These are phyloP conservation scores for Combretum micranthum DNA, from an alignment of 345 rosid genomes.

Conservation along the genomic window DNA sequence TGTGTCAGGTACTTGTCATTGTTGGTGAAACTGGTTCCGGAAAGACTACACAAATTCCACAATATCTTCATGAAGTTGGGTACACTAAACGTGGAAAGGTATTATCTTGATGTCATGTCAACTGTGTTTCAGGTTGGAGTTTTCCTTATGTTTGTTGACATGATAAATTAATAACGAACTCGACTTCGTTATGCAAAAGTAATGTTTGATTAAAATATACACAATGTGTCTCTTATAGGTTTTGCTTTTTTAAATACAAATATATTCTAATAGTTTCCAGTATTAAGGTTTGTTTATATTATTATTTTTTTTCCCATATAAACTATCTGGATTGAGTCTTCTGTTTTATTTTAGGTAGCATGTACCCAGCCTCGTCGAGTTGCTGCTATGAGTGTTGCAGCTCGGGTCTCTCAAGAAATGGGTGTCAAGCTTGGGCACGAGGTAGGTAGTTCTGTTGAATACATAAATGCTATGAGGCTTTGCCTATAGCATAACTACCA, in stretches of 20 bases:
- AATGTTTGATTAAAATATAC: too few species aligned
- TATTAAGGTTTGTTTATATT: too few species aligned
- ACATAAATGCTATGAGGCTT: not conserved
- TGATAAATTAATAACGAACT: too few species aligned
- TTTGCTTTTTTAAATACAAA: too few species aligned
- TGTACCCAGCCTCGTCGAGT: constrained; percentile 97
- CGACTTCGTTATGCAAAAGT: too few species aligned
- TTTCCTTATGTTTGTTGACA: not conserved
- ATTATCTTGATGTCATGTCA: constrained; percentile 9
- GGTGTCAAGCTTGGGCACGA: constrained; percentile 99
- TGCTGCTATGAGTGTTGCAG: constrained; percentile 99
- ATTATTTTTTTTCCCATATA: too few species aligned
- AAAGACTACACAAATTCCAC: constrained; percentile 95
- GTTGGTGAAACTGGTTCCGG: constrained; percentile 99
- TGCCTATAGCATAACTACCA: too few species aligned
- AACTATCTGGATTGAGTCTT: not conserved
- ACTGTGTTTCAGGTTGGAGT: not conserved
- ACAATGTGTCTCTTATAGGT: too few species aligned
- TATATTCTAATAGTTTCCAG: too few species aligned
- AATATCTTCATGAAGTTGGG: constrained; percentile 95
- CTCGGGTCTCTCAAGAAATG: constrained; percentile 98
- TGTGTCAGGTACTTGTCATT: constrained; percentile 69
- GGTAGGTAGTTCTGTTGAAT: constrained; percentile 27
- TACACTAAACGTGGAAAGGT: constrained; percentile 93
- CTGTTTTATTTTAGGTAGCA: constrained; percentile 54